Percentiles rank a stretch among this genome's conserved stretches.
These are phyloP conservation scores for Saprolegnia parasitica DNA, from an alignment of 352 stramenopile genomes.

Conservation along the genomic window DNA sequence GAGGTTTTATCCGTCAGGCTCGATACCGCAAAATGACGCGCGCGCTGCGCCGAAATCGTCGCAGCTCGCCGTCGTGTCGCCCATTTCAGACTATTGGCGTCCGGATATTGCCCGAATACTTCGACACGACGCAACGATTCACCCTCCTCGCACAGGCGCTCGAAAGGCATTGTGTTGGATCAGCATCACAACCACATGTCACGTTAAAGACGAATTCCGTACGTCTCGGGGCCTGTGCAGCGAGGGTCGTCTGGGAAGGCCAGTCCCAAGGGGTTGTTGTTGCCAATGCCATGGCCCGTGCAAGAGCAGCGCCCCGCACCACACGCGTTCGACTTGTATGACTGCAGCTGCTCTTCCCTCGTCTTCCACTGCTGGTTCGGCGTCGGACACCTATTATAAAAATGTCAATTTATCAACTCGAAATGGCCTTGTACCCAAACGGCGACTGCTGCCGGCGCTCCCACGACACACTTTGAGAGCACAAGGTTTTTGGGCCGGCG, in stretches of 20 bases:
- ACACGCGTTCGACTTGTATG: constrained; percentile 63
- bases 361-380: constrained; percentile 51
- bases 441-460: constrained; percentile 51
- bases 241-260: constrained; percentile 61
- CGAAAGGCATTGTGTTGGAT: too few species aligned
- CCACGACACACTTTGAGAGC: constrained; percentile 54
- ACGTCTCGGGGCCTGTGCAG: constrained; percentile 55
- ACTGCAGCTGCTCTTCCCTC: constrained; percentile 54
- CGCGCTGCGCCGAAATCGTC: too few species aligned
- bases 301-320: constrained; percentile 69
- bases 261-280: constrained; percentile 67
- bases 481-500: constrained; percentile 51
- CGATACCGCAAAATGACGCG: too few species aligned
- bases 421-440: constrained; percentile 44
- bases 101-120: too few species aligned
- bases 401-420: neutral
- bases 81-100: too few species aligned
- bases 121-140: too few species aligned
- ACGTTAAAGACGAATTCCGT: constrained; percentile 42
- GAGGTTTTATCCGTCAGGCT: too few species aligned
- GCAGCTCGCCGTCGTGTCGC: too few species aligned
- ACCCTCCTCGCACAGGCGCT: too few species aligned
- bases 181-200: too few species aligned
- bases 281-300: constrained; percentile 54
- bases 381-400: constrained; percentile 33